Evolutionary conservation across 148 eudicot species (phyloP), one percentile per base, ranked within the genome.

Genomic region (Silene latifolia): DNA sequence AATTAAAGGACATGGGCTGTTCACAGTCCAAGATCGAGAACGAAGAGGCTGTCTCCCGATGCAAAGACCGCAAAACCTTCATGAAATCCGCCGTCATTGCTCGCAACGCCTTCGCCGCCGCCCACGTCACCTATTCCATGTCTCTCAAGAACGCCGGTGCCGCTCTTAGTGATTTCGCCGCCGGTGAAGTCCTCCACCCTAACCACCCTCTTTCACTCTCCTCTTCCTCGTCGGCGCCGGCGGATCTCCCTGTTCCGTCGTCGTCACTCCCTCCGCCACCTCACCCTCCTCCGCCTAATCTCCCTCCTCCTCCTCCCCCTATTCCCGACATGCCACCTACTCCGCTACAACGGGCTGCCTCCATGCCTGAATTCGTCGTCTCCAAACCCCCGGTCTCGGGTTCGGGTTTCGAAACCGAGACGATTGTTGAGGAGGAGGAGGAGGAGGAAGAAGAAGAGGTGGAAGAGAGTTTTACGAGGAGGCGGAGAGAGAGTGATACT

Each of bases 21-120:
- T 80, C 88, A 0, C 97, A 93, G 77, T 93, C 98, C 6, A 93
- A 91, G 86, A 89, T 93, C 89, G 98, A 93, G 87, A 89, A 89
- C 77, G 97, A 93, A 46, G 98, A 93, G 58, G 85, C 91, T 0
- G 94, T 93, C 7, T 71, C 85, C 8, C 75, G 98, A 64, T 93
- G 98, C 87, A 93, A 89, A 76, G 94, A 88, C 2, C 85, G 97
- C 0, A 89, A 83, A 77, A 76, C 35, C 12, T 74, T 71, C 84
- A 87, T 93, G 88, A 85, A 83, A 29, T 75, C 82, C 3, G 94
- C 98, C 51, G 97, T 89, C 5, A 15, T 82, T 4, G 65, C 86
- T 13, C 88, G 98, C 53, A 93, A 91, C 84, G 90, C 91, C 35
- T 91, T 93, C 81, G 89, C 98, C 47, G 92, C 97, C 9, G 97